Evolutionary conservation across 2,329 filamentous ascomycete genomes (phyloP).

Genomic region (Aspergillus sp.): DNA sequence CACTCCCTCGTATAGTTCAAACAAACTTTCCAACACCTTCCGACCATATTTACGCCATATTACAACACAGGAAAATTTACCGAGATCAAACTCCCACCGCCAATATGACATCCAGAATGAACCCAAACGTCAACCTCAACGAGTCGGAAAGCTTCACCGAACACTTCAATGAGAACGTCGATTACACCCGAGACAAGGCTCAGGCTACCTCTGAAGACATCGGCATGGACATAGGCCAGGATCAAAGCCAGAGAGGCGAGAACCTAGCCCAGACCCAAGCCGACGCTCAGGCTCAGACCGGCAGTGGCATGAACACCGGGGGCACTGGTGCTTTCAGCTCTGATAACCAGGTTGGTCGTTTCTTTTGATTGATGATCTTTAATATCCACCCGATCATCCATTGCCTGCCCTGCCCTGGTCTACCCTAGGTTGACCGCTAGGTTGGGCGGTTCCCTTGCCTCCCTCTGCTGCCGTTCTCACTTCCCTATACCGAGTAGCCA

Average conservation of each 20-base stretch:
- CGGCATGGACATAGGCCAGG: background rate
- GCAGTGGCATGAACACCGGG: background rate
- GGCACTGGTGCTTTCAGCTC: background rate
- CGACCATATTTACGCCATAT: background rate
- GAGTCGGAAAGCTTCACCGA: slow-evolving; percentile 3
- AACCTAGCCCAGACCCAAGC: background rate
- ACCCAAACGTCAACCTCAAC: background rate
- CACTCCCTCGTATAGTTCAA: background rate
- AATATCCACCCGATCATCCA: too few species aligned
- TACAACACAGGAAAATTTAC: background rate
- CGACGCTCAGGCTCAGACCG: background rate
- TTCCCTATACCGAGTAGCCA: too few species aligned
- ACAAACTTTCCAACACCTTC: background rate
- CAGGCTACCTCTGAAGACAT: background rate
- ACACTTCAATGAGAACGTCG: slow-evolving; percentile 8
- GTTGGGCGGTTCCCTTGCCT: too few species aligned
- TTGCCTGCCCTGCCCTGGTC: background rate
- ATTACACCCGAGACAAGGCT: slow-evolving; percentile 4
- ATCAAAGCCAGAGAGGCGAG: background rate
- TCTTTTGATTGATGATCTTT: background rate
- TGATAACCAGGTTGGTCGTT: background rate
- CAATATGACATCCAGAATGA: slow-evolving; percentile 1
- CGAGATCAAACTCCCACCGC: background rate
- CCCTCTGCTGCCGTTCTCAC: too few species aligned
- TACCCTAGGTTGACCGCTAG: background rate